phyloP scores from a whole-genome alignment of 2,329 filamentous ascomycete genomes.

The Xylariaceae sp. region DNA sequence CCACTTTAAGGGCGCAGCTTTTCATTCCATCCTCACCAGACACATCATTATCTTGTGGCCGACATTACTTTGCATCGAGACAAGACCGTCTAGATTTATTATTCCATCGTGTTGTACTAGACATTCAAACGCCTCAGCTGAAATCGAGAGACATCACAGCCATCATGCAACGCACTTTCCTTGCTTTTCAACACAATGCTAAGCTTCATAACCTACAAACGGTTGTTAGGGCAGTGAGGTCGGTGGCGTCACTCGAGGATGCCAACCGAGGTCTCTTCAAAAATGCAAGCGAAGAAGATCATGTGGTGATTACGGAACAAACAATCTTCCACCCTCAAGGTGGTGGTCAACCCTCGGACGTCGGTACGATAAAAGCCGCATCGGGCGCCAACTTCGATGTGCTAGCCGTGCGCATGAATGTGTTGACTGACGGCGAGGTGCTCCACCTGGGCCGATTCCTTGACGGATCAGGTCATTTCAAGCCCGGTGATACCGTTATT shows the following conservation, averaged over 20 bases:
- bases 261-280: slow-evolving; percentile 65
- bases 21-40: slow-evolving; percentile 11
- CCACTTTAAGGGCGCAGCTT: slow-evolving; percentile 25
- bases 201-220: slow-evolving; percentile 40
- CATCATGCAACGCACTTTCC: slow-evolving; percentile 46
- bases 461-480: slow-evolving; percentile 42
- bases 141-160: not conserved
- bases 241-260: slow-evolving; percentile 57
- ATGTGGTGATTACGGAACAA: slow-evolving; percentile 64
- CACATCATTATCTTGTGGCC: not conserved
- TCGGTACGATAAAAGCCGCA: slow-evolving; percentile 58
- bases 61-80: slow-evolving; percentile 1
- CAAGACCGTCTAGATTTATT: not conserved
- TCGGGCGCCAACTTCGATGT: slow-evolving; percentile 55
- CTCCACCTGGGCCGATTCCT: slow-evolving; percentile 69
- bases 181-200: slow-evolving; percentile 47
- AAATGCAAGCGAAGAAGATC: slow-evolving; percentile 54
- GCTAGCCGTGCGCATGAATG: slow-evolving; percentile 61
- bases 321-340: slow-evolving; percentile 82
- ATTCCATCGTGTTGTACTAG: not conserved
- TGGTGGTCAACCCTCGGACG: slow-evolving; percentile 74
- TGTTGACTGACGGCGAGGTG: slow-evolving; percentile 57
- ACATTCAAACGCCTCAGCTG: not conserved
- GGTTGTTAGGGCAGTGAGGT: slow-evolving; percentile 49
- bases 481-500: slow-evolving; percentile 50